Percentiles rank a stretch among this genome's conserved stretches.
phyloP scores from a whole-genome alignment of 306 rosid genomes.

The Medicago arabica region DNA sequence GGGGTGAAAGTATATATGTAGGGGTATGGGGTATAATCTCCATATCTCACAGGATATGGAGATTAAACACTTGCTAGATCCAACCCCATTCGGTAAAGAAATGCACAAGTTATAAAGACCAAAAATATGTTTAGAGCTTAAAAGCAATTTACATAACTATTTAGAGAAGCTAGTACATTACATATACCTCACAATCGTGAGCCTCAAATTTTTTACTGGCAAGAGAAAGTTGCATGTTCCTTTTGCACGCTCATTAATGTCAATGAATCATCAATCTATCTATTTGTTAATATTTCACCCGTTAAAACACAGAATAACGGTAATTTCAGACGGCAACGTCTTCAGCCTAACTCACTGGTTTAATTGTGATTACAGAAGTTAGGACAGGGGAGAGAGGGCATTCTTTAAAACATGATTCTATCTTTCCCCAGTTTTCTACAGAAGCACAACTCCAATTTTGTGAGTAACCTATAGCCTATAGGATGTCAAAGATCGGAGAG shows the following conservation, averaged over 20 bases:
- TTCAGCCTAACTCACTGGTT: no score
- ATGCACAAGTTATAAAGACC: neutral
- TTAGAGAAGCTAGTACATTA: neutral
- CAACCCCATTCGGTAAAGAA: neutral
- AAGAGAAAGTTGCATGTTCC: constrained; percentile 5
- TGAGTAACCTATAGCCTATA: constrained; percentile 25
- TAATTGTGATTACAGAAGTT: constrained; percentile 17
- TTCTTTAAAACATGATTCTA: constrained; percentile 9
- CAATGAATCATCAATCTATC: constrained; percentile 32
- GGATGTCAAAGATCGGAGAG: constrained; percentile 30
- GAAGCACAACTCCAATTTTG: constrained; percentile 22
- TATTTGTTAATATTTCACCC: constrained; percentile 30
- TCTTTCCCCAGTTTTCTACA: constrained; percentile 3
- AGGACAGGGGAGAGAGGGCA: neutral
- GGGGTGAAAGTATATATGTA: no score
- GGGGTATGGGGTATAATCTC: no score
- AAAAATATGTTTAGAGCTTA: neutral
- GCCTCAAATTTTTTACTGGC: neutral
- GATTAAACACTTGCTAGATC: no score
- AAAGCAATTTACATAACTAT: constrained; percentile 1
- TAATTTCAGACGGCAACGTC: constrained; percentile 27
- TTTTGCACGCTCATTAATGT: constrained; percentile 29
- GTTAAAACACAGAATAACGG: constrained; percentile 3
- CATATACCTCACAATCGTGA: neutral
- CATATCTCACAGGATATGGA: no score